These are phyloP conservation scores for Cladosporium sphaerospermum DNA, from an alignment of 2,329 filamentous ascomycete genomes.

Conservation along the genomic window DNA sequence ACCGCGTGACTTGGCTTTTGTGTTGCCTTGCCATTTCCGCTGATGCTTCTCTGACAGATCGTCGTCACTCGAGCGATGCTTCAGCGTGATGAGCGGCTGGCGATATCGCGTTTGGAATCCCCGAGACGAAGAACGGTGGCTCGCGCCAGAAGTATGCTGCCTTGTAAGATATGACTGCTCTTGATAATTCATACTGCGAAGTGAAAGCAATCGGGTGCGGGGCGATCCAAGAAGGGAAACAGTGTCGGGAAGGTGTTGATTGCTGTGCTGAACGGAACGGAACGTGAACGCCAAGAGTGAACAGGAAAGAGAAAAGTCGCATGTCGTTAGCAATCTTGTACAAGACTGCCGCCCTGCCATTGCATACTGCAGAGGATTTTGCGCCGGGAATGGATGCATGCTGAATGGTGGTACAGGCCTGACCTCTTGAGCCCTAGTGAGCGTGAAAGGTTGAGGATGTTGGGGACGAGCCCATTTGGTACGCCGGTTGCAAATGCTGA, in stretches of 20 bases:
- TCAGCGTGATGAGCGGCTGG: too few species aligned
- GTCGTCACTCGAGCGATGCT: too few species aligned
- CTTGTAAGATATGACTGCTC: background rate
- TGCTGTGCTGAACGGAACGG: background rate
- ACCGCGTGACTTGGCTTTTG: too few species aligned
- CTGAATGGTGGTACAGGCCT: slow-evolving; percentile 10
- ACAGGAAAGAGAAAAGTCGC: background rate
- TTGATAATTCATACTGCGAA: slow-evolving; percentile 11
- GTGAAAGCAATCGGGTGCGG: background rate
- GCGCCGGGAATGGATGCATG: slow-evolving; percentile 6
- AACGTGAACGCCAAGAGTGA: slow-evolving; percentile 1
- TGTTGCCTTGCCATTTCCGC: too few species aligned
- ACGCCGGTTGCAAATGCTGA: slow-evolving; percentile 8
- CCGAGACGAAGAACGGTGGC: too few species aligned
- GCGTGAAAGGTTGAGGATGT: slow-evolving; percentile 6
- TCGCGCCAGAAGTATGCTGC: background rate
- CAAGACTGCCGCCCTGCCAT: slow-evolving; percentile 3
- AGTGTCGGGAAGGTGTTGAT: background rate
- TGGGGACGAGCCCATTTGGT: background rate
- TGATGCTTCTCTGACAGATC: too few species aligned
- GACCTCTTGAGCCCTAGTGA: background rate
- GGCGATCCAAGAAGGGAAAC: background rate
- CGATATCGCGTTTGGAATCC: too few species aligned
- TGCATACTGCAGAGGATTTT: background rate
- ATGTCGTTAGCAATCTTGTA: slow-evolving; percentile 1